Evolutionary conservation across 345 rosid genomes (phyloP).

Genomic region (Brassica juncea): DNA sequence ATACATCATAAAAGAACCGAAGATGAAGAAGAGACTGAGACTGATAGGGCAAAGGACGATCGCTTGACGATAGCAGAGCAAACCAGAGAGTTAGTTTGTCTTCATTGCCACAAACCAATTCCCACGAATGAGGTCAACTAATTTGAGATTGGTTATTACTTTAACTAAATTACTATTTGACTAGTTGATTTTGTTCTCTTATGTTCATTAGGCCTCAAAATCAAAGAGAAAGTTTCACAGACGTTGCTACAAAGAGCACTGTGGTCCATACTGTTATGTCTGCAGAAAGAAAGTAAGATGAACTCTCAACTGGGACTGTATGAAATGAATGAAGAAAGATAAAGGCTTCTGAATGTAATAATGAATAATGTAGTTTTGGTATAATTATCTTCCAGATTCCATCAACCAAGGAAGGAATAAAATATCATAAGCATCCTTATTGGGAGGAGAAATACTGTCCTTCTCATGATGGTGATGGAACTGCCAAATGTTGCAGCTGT

Average conservation of each 20-base stretch:
- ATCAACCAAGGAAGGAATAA: slow-evolving; percentile 48
- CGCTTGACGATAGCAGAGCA: not conserved
- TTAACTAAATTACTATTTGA: not conserved
- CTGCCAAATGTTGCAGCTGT: slow-evolving; percentile 34
- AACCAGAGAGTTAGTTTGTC: slow-evolving; percentile 42
- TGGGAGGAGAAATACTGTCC: slow-evolving; percentile 34
- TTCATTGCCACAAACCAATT: slow-evolving; percentile 56
- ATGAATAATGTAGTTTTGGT: not conserved
- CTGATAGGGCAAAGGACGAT: not conserved
- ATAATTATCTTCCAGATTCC: slow-evolving; percentile 52
- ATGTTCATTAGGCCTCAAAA: not conserved
- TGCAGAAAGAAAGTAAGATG: slow-evolving; percentile 9
- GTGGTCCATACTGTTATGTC: slow-evolving; percentile 21
- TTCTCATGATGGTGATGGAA: slow-evolving; percentile 18
- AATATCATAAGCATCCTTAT: slow-evolving; percentile 53
- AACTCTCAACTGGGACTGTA: not conserved
- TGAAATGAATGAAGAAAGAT: not conserved
- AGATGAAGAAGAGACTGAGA: not conserved
- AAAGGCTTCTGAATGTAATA: slow-evolving; percentile 6
- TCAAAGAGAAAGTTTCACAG: slow-evolving; percentile 18
- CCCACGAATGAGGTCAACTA: slow-evolving; percentile 57
- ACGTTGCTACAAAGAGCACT: slow-evolving; percentile 12
- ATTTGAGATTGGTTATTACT: not conserved
- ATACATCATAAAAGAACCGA: not conserved
- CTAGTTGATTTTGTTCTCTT: not conserved